Evolutionary conservation across 495 filamentous ascomycete genomes (phyloP), one percentile per base, ranked within the genome.

Genomic region (Cladorrhinum samala): DNA sequence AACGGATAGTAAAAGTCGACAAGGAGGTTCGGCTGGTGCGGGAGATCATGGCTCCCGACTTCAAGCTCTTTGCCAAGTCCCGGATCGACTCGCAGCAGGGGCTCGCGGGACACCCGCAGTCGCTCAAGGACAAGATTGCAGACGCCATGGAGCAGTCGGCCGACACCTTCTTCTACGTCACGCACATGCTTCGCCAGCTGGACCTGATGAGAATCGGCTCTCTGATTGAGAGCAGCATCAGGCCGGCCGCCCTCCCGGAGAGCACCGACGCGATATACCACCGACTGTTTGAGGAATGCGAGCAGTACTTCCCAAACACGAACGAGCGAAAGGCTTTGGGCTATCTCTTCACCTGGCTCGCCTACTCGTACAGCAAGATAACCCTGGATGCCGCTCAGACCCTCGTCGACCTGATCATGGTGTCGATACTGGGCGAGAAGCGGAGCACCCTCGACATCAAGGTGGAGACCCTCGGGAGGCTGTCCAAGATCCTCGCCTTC

Each of bases 121-220:
- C 24, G 0, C 24, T 47, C 5, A 27, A 33, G 24, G 21, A 25
- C 3, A 27, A 33, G 14, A 25, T 47, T 11, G 20, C 19, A 7
- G 16, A 20, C 2, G 21, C 45, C 1, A 30, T 47, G 45, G 45
- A 47, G 20, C 17, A 27, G 45, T 30, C 14, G 14, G 45, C 45
- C 16, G 45, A 47, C 45, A 25, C 45, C 9, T 47, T 47, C 24
- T 47, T 47, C 16, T 47, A 47, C 45, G 45, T 47, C 45, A 47
- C 9, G 21, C 30, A 30, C 45, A 30, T 47, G 21, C 45, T 47
- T 7, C 45, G 45, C 4, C 45, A 47, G 9, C 24, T 47, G 3
- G 24, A 47, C 14, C 27, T 23, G 0, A 47, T 47, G 45, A 27
- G 20, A 16, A 47, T 47, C 18, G 24, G 19, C 4, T 47, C 45